A percentile compares a stretch with the other conserved stretches of the same genome.
phyloP scores from a whole-genome alignment of 78 protist species.

The Mastigamoeba balamuthi region DNA sequence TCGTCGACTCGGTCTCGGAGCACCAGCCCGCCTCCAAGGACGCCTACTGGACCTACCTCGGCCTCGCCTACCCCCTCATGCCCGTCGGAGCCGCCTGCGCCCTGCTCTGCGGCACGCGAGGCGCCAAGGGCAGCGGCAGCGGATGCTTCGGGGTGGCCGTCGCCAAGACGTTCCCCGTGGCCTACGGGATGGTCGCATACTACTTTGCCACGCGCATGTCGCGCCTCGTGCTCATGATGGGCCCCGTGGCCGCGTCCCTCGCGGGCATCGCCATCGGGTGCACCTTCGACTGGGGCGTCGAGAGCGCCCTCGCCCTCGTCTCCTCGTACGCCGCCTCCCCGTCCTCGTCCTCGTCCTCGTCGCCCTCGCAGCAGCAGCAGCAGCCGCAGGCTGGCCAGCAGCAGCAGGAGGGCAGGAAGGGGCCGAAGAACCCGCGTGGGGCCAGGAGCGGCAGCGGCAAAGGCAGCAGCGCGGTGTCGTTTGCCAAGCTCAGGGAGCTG shows the following conservation, averaged over 20 bases:
- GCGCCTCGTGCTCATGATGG: neutral
- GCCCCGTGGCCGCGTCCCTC: neutral
- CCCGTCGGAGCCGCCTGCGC: too few relatives aligned
- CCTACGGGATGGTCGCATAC: constrained; percentile 7
- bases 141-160: too few relatives aligned
- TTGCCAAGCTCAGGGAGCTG: too few relatives aligned
- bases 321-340: too few relatives aligned
- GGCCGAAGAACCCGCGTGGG: neutral
- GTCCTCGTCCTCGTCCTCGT: too few relatives aligned
- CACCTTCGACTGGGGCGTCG: neutral
- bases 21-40: neutral
- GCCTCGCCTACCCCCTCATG: neutral
- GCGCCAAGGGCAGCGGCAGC: neutral
- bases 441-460: neutral
- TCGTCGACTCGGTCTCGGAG: neutral
- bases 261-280: neutral
- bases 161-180: neutral
- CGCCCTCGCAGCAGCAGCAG: too few relatives aligned
- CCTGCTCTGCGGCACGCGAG: neutral
- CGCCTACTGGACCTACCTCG: neutral
- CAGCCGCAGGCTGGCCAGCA: too few relatives aligned
- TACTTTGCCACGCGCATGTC: constrained; percentile 10
- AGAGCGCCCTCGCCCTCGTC: neutral
- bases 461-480: neutral
- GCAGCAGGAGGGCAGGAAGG: neutral